A percentile compares a stretch with the other conserved stretches of the same genome.
These are phyloP conservation scores for Pseudoneurospora amorphoporcata DNA, from an alignment of 495 filamentous ascomycete genomes.

Conservation along the genomic window DNA sequence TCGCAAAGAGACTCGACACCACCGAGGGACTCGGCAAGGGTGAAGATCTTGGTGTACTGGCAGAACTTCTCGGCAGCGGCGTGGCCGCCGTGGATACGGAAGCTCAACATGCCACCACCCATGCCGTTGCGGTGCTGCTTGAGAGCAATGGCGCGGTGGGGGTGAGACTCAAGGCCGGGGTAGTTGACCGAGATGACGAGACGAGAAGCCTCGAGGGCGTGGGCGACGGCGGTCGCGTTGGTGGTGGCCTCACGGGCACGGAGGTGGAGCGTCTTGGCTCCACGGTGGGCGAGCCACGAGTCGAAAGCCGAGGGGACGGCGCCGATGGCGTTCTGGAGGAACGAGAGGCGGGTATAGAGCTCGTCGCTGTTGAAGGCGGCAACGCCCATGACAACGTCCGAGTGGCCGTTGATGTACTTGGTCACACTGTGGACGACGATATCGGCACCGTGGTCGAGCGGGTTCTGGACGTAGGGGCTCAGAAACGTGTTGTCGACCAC, in stretches of 20 bases:
- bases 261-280: conserved; percentile 92
- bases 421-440: conserved; percentile 99
- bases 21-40: conserved; percentile 84
- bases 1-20: conserved; percentile 90
- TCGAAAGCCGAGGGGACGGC: conserved; percentile 92
- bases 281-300: conserved; percentile 97
- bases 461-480: conserved; percentile 92
- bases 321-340: conserved; percentile 96
- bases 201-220: conserved; percentile 66
- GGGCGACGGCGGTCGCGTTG: conserved; percentile 73
- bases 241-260: conserved; percentile 72
- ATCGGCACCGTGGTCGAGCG: conserved; percentile 87
- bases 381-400: conserved; percentile 96
- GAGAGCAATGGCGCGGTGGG: conserved; percentile 70
- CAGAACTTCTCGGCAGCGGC: conserved; percentile 86
- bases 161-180: conserved; percentile 79
- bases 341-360: conserved; percentile 65
- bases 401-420: conserved; percentile 98
- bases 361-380: conserved; percentile 86
- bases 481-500: conserved; percentile 99
- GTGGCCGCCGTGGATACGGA: conserved; percentile 86
- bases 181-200: conserved; percentile 87
- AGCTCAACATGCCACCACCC: conserved; percentile 95
- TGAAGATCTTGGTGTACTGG: conserved; percentile 79
- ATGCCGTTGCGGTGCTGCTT: conserved; percentile 91